Evolutionary conservation across 1,284 basidiomycete species (phyloP).

Genomic region (Pseudomicrostroma phylloplanum): DNA sequence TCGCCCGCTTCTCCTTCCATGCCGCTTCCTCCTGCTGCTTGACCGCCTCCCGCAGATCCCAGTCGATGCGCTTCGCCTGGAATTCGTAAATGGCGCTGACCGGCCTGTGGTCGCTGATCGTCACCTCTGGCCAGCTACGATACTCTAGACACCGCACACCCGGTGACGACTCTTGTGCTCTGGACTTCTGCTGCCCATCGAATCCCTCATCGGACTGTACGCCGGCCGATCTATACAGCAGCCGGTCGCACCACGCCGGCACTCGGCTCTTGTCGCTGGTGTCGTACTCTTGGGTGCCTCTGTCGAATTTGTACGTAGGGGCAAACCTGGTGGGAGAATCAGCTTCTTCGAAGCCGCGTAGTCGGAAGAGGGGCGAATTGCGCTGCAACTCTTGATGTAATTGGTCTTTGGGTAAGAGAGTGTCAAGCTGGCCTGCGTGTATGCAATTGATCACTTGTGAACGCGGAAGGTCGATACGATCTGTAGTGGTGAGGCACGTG

Average conservation of each 20-base stretch:
- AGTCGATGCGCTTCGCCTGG: constrained; percentile 15
- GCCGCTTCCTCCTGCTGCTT: neutral
- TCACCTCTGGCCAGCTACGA: constrained; percentile 40
- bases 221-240: constrained; percentile 64
- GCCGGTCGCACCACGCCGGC: constrained; percentile 93
- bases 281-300: constrained; percentile 67
- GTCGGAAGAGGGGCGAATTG: constrained; percentile 71
- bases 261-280: constrained; percentile 77
- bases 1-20: constrained; percentile 56
- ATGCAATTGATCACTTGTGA: constrained; percentile 71
- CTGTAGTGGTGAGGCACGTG: constrained; percentile 60
- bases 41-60: constrained; percentile 5
- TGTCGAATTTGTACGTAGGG: constrained; percentile 96
- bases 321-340: constrained; percentile 62
- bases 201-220: constrained; percentile 55
- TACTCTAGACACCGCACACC: constrained; percentile 32
- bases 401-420: constrained; percentile 75
- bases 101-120: constrained; percentile 50
- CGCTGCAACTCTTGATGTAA: constrained; percentile 76
- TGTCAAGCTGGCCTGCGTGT: constrained; percentile 61
- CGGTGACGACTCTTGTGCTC: constrained; percentile 54
- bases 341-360: constrained; percentile 76
- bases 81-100: constrained; percentile 24
- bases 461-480: constrained; percentile 83
- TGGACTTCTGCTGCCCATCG: constrained; percentile 55